Conservation (phyloP, 1,139 yeast genomes). For the Candida pseudoviswanathii region DNA sequence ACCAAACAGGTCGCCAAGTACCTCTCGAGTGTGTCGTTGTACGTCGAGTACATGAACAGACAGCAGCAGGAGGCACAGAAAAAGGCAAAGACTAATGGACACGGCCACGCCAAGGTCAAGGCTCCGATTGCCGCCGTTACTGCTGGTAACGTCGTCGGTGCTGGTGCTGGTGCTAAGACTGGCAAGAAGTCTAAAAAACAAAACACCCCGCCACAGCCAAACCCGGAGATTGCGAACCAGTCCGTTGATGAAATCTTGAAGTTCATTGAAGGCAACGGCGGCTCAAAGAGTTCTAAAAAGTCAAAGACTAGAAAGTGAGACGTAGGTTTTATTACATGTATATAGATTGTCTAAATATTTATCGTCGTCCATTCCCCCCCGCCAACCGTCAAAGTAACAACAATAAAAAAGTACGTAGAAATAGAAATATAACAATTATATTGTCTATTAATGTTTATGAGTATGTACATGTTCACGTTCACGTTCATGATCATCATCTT, state of each 20-base stretch:
- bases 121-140: slow-evolving; percentile 9
- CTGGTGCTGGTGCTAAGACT: slow-evolving; percentile 16
- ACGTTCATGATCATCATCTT: slow-evolving; percentile 7
- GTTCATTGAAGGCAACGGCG: slow-evolving; percentile 58
- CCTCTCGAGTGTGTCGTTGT: slow-evolving; percentile 52
- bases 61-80: slow-evolving; percentile 34
- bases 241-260: slow-evolving; percentile 70
- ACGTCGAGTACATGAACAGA: slow-evolving; percentile 35
- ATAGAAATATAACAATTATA: slow-evolving; percentile 3
- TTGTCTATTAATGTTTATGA: slow-evolving; percentile 12
- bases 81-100: slow-evolving; percentile 13
- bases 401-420: slow-evolving; percentile 9
- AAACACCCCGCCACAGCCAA: slow-evolving; percentile 35
- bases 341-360: slow-evolving; percentile 10
- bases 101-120: slow-evolving; percentile 16
- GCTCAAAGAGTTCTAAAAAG: slow-evolving; percentile 19
- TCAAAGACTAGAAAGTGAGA: slow-evolving; percentile 16
- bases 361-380: too few relatives aligned
- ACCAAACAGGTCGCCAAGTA: slow-evolving; percentile 67
- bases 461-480: slow-evolving; percentile 17
- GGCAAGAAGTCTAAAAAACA: slow-evolving; percentile 24
- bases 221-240: slow-evolving; percentile 59
- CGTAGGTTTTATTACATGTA: slow-evolving; percentile 11
- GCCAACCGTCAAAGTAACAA: too few relatives aligned
- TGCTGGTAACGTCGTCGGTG: slow-evolving; percentile 10